Evolutionary conservation across 106 monocot genomes (phyloP).

Genomic region (Ottelia alismoides): DNA sequence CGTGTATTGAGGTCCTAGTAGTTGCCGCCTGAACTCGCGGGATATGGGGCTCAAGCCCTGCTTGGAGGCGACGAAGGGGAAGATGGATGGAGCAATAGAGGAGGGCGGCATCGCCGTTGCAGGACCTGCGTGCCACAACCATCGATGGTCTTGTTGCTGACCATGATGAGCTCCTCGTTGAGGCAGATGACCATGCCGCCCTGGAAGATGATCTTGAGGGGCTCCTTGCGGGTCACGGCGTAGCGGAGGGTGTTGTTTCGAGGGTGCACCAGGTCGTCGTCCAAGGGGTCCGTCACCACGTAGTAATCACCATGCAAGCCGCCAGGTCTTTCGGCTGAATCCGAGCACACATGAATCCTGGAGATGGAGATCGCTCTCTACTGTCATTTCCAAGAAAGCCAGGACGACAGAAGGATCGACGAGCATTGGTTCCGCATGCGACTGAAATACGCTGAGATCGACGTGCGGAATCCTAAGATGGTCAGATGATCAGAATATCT

Average conservation of each 20-base stretch:
- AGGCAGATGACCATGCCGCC: conserved; percentile 45
- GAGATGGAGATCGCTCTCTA: no score
- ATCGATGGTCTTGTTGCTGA: conserved; percentile 65
- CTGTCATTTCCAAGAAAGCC: no score
- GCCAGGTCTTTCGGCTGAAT: conserved; percentile 18
- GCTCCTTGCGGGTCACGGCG: conserved; percentile 32
- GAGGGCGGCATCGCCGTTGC: conserved; percentile 41
- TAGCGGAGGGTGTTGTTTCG: conserved; percentile 30
- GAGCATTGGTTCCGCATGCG: no score
- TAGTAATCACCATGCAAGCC: conserved; percentile 21
- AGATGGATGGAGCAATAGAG: no score
- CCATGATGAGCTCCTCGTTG: conserved; percentile 49
- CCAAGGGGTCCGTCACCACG: conserved; percentile 24
- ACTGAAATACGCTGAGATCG: no score
- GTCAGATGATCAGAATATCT: no score
- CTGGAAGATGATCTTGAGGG: conserved; percentile 64
- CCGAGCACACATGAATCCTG: conserved; percentile 42
- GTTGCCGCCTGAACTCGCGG: no score
- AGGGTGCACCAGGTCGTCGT: conserved; percentile 25
- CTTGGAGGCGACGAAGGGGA: no score
- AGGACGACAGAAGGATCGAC: no score
- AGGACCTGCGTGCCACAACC: conserved; percentile 49
- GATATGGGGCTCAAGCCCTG: no score
- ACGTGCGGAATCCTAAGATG: no score
- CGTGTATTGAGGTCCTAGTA: no score